A percentile compares a stretch with the other conserved stretches of the same genome.
Evolutionary conservation across 495 filamentous ascomycete species (phyloP).

Genomic region (Glutinoglossum americanum): DNA sequence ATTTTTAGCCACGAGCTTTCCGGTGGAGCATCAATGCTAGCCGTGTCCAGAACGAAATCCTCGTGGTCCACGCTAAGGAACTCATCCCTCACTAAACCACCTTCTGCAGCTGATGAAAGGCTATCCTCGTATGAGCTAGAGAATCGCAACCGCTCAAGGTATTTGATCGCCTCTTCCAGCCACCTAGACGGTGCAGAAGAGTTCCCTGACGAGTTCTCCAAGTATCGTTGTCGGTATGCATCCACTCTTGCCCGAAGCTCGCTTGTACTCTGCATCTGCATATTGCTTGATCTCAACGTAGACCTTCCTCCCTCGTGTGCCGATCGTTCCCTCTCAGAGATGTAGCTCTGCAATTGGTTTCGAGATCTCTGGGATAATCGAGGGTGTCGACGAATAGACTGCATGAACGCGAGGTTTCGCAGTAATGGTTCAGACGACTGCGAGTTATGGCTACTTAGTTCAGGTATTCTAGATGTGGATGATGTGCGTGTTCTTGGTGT

Average conservation of each 20-base stretch:
- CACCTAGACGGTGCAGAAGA: conserved; percentile 15
- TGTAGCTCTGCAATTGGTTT: conserved; percentile 4
- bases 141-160: conserved; percentile 37
- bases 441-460: background rate
- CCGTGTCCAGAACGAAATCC: conserved; percentile 41
- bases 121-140: conserved; percentile 34
- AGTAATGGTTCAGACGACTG: background rate
- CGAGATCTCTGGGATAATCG: conserved; percentile 3
- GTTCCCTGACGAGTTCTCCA: conserved; percentile 19
- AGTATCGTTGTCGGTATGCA: conserved; percentile 26
- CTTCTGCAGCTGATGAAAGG: conserved; percentile 26
- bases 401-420: conserved; percentile 2
- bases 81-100: conserved; percentile 23
- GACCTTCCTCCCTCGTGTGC: background rate
- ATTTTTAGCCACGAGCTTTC: conserved; percentile 43
- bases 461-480: background rate
- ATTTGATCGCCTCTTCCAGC: conserved; percentile 41
- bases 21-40: conserved; percentile 29
- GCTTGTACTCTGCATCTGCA: conserved; percentile 3
- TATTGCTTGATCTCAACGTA: background rate
- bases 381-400: conserved; percentile 6
- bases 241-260: conserved; percentile 6
- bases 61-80: conserved; percentile 26
- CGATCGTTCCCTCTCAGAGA: conserved; percentile 3
- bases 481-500: background rate